Conservation (phyloP, 1,139 yeast species). For the Hyphopichia burtonii region DNA sequence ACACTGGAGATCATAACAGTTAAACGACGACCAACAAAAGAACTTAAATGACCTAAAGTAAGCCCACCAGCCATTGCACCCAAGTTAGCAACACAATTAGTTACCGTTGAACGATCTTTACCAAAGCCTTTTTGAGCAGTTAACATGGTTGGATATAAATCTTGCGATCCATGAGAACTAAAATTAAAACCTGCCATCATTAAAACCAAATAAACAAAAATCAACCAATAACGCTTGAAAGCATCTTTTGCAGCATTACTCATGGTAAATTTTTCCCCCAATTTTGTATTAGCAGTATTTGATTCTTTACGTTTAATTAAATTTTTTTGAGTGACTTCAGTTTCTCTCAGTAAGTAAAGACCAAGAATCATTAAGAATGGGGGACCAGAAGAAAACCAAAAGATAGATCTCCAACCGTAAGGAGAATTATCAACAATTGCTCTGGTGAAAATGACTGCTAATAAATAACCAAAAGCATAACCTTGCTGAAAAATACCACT, state of each 20-base stretch:
- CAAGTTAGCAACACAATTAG: conserved; percentile 66
- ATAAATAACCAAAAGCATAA: conserved; percentile 43
- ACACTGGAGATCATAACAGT: conserved; percentile 48
- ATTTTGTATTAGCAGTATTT: conserved; percentile 7
- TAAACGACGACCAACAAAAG: conserved; percentile 60
- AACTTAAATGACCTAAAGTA: conserved; percentile 58
- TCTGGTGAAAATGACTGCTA: conserved; percentile 43
- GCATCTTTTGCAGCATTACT: conserved; percentile 6
- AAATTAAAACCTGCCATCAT: conserved; percentile 40
- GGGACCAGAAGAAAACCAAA: conserved; percentile 76
- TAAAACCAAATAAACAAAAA: conserved; percentile 20
- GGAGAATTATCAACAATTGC: conserved; percentile 66
- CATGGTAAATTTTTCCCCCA: background rate
- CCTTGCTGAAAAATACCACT: conserved; percentile 45
- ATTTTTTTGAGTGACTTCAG: conserved; percentile 19
- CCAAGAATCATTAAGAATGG: conserved; percentile 37
- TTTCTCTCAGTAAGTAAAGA: conserved; percentile 38
- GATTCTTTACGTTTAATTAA: conserved; percentile 4
- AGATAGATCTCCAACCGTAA: conserved; percentile 72
- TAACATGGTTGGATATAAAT: conserved; percentile 65
- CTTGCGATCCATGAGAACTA: conserved; percentile 74
- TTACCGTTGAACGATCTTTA: conserved; percentile 56
- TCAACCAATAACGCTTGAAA: conserved; percentile 24
- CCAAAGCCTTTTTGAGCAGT: conserved; percentile 53
- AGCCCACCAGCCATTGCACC: conserved; percentile 73